A percentile compares a stretch with the other conserved stretches of the same genome.
These are phyloP conservation scores for Backusella tuberculispora DNA, from an alignment of 192 early-diverging fungal genomes.

Conservation along the genomic window DNA sequence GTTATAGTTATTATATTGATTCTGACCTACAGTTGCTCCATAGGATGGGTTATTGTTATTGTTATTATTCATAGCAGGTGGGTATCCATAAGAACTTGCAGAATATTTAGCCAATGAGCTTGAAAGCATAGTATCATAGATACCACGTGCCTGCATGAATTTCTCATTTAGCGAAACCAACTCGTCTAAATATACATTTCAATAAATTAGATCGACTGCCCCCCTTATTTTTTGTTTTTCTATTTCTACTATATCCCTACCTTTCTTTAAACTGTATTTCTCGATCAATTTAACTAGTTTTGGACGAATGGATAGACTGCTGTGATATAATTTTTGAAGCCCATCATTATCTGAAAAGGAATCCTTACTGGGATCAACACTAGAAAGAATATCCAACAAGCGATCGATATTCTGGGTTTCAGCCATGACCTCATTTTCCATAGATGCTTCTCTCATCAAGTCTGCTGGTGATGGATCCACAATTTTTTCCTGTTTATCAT, in stretches of 20 bases:
- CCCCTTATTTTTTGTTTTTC: not conserved
- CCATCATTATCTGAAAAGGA: constrained; percentile 89
- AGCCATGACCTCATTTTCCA: constrained; percentile 70
- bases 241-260: constrained; percentile 33
- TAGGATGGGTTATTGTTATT: constrained; percentile 1
- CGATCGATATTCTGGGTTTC: constrained; percentile 77
- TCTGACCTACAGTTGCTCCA: not conserved
- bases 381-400: constrained; percentile 74
- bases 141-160: constrained; percentile 67
- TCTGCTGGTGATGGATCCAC: constrained; percentile 59
- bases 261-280: constrained; percentile 84
- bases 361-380: constrained; percentile 79
- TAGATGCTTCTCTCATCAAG: constrained; percentile 57
- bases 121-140: constrained; percentile 78
- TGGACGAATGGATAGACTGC: constrained; percentile 78
- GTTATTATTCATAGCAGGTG: constrained; percentile 5
- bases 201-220: constrained; percentile 1
- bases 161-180: constrained; percentile 72
- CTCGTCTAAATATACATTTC: constrained; percentile 58
- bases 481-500: constrained; percentile 55
- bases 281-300: constrained; percentile 87
- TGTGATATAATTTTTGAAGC: constrained; percentile 80
- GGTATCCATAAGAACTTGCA: constrained; percentile 23
- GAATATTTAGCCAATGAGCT: constrained; percentile 63
- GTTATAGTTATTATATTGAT: not conserved